Evolutionary conservation across 495 filamentous ascomycete species (phyloP), one percentile per base, ranked within the genome.

Genomic region (Lophiostoma macrostomum): DNA sequence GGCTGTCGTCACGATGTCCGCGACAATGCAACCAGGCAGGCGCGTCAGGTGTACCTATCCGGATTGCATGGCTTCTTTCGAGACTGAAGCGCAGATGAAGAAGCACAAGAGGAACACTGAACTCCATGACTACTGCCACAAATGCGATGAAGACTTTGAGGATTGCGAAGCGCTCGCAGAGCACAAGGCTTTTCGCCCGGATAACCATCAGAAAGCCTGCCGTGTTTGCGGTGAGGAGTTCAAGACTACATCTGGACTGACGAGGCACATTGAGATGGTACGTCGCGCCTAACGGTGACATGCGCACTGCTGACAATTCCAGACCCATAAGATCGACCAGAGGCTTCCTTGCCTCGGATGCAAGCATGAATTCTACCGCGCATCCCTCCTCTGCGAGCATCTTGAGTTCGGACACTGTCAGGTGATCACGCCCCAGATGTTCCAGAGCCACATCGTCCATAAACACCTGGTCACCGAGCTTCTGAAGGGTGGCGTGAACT

Each of bases 191-290:
- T 48, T 32, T 19, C 19, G 42, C 8, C 50, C 50, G 4, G 42
- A 57, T 28, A 51, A 56, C 10, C 51, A 62, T 69, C 18, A 53
- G 68, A 44, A 52, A 14, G 66, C 67, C 42, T 83, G 80, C 59
- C 67, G 67, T 0, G 49, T 79, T 19, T 83, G 80, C 53, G 73
- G 73, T 14, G 50, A 69, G 5, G 77, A 82, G 13, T 81, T 78
- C 51, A 61, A 66, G 39, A 74, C 70, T 30, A 67, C 69, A 7
- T 66, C 61, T 5, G 80, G 77, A 2, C 69, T 73, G 3, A 67
- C 71, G 16, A 46, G 43, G 31, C 80, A 83, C 51, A 67, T 76
- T 36, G 64, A 66, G 18, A 63, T 67, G 39, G 77, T 80, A 61
- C 65, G 72, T 66, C 3, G 5, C 10, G 7, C 16, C 18, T 12